A percentile compares a stretch with the other conserved stretches of the same genome.
phyloP scores from a whole-genome alignment of 345 rosid species.

The Dipteronia dyeriana region DNA sequence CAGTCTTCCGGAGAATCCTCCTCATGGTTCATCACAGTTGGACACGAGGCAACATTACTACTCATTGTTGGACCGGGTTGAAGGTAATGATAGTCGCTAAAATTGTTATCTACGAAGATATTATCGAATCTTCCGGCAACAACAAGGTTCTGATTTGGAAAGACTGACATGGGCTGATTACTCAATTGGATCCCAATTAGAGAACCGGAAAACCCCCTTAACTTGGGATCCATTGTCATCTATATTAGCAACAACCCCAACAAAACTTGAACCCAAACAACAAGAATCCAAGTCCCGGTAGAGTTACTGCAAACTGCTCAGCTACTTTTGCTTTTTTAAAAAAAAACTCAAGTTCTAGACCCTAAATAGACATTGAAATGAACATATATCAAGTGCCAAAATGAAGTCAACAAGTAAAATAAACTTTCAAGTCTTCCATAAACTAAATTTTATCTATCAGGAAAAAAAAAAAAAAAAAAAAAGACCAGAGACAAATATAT shows the following conservation, averaged over 20 bases:
- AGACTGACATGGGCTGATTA: conserved; percentile 39
- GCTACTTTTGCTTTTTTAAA: not conserved
- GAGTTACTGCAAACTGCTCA: conserved; percentile 1
- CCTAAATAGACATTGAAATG: conserved; percentile 8
- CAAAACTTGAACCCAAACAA: not conserved
- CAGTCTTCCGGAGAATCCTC: conserved; percentile 65
- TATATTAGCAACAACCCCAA: conserved; percentile 1
- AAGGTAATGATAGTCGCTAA: conserved; percentile 35
- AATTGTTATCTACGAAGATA: conserved; percentile 25
- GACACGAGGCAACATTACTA: conserved; percentile 9
- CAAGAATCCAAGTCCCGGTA: not conserved
- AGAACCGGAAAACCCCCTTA: conserved; percentile 38
- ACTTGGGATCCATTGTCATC: conserved; percentile 58
- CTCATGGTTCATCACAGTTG: conserved; percentile 24
- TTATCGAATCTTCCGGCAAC: conserved; percentile 39
- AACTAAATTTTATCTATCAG: not conserved
- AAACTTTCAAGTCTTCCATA: not conserved
- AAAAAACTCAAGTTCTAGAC: not conserved
- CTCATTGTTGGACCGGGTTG: conserved; percentile 26
- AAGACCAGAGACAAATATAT: not conserved
- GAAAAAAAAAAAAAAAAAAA: too few species aligned
- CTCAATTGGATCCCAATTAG: conserved; percentile 40
- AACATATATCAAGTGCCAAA: not conserved
- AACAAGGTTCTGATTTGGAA: conserved; percentile 43
- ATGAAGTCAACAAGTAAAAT: not conserved